Evolutionary conservation across 139 green algal species (phyloP).

Genomic region (Edaphochlamys debaryana): DNA sequence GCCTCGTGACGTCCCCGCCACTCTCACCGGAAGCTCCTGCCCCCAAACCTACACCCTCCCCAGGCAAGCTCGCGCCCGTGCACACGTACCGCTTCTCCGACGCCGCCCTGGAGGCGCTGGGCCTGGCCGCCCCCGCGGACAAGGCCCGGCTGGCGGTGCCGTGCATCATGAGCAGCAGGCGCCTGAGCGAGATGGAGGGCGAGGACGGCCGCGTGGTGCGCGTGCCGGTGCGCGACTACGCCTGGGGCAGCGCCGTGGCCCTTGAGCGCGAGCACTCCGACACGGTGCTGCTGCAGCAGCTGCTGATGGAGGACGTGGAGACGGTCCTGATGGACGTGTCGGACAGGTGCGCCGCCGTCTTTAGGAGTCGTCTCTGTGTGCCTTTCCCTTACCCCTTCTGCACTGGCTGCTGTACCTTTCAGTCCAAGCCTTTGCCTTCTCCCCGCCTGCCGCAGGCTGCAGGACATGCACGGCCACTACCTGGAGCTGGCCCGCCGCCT

Average conservation of each 20-base stretch:
- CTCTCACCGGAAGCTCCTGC: too few relatives aligned
- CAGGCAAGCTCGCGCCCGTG: not conserved
- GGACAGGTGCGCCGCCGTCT: constrained; percentile 7
- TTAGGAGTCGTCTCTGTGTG: too few relatives aligned
- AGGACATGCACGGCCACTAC: too few relatives aligned
- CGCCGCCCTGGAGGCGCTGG: not conserved
- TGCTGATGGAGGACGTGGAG: constrained; percentile 5
- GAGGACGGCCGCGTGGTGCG: not conserved
- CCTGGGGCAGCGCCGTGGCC: not conserved
- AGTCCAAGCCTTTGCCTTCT: too few relatives aligned
- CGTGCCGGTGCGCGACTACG: not conserved
- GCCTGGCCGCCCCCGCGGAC: not conserved
- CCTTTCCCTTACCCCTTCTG: too few relatives aligned
- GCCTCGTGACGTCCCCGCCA: too few relatives aligned
- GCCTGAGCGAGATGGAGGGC: too few relatives aligned
- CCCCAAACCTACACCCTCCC: not conserved
- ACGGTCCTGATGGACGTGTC: not conserved
- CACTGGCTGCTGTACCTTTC: too few relatives aligned
- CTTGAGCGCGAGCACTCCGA: not conserved
- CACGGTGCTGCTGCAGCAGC: constrained; percentile 1
- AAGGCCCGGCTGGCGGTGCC: not conserved
- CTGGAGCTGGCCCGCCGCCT: too few relatives aligned
- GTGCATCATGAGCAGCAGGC: too few relatives aligned
- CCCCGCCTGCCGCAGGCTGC: too few relatives aligned
- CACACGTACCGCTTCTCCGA: not conserved